phyloP scores from a whole-genome alignment of 169 alveolate species.

The Perkinsus chesapeaki region DNA sequence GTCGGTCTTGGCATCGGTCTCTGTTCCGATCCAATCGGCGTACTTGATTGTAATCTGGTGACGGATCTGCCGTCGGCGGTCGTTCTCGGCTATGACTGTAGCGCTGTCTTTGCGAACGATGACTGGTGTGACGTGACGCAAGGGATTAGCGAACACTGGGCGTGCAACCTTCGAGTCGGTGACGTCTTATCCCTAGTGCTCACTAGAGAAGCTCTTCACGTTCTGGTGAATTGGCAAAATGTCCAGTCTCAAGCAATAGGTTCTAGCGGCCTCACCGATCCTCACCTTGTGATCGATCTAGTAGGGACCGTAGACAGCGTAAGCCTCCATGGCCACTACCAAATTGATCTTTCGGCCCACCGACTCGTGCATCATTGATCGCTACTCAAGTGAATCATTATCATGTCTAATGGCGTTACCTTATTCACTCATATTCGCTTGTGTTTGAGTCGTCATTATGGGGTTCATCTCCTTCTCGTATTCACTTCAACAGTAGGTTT shows the following conservation, averaged over 20 bases:
- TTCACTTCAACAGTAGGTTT: too few species aligned
- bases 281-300: background rate
- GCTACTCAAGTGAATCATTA: background rate
- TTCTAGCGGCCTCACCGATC: background rate
- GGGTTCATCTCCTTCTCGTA: too few species aligned
- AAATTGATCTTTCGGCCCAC: background rate
- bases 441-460: too few species aligned
- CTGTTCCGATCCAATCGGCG: background rate
- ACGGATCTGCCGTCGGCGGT: background rate
- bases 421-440: background rate
- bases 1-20: background rate
- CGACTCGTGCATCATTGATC: background rate
- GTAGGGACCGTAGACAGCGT: background rate
- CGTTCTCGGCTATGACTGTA: background rate
- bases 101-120: background rate
- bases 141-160: background rate
- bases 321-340: background rate
- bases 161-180: background rate
- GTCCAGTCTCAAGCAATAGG: background rate
- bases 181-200: background rate
- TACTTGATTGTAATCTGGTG: background rate
- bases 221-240: background rate
- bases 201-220: background rate
- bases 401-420: background rate
- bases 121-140: background rate